phyloP scores from a whole-genome alignment of 495 filamentous ascomycete species.

The Aspergillus egyptiacus region DNA sequence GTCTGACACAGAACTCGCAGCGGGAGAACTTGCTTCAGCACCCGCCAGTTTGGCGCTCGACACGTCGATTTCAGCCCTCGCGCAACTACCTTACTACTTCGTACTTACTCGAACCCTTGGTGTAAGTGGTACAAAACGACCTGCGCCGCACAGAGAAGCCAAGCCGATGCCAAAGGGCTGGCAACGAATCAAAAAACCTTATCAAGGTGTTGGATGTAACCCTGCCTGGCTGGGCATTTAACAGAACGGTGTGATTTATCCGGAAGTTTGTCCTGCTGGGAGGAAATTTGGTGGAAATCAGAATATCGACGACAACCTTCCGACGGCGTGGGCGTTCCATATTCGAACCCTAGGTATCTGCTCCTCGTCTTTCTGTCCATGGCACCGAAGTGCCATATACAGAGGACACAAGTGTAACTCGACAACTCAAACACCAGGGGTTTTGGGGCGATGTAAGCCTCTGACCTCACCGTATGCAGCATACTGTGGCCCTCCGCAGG shows the following conservation, averaged over 20 bases:
- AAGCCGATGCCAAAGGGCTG: slow-evolving; percentile 22
- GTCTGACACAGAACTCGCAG: not conserved
- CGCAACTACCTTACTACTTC: too few relatives aligned
- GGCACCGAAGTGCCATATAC: not conserved
- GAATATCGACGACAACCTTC: not conserved
- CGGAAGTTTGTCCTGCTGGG: slow-evolving; percentile 12
- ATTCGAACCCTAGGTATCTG: not conserved
- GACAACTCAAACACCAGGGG: not conserved
- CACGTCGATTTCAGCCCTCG: slow-evolving; percentile 4
- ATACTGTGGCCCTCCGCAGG: slow-evolving; percentile 3
- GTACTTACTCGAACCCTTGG: not conserved
- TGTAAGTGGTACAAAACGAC: slow-evolving; percentile 3
- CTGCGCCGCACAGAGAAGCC: slow-evolving; percentile 10
- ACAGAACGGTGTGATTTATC: slow-evolving; percentile 13
- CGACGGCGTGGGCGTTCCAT: not conserved
- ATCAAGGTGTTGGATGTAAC: slow-evolving; percentile 19
- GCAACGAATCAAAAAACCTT: slow-evolving; percentile 21
- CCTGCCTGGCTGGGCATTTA: slow-evolving; percentile 13
- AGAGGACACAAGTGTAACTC: slow-evolving; percentile 2
- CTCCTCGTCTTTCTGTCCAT: not conserved
- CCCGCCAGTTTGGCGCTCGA: not conserved
- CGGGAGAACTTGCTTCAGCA: not conserved
- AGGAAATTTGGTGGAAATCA: slow-evolving; percentile 12
- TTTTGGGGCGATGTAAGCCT: not conserved
- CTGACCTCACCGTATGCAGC: not conserved